Evolutionary conservation across 805 yeast genomes (phyloP), one percentile per base, ranked within the genome.

Genomic region (Wickerhamomyces sydowiorum): DNA sequence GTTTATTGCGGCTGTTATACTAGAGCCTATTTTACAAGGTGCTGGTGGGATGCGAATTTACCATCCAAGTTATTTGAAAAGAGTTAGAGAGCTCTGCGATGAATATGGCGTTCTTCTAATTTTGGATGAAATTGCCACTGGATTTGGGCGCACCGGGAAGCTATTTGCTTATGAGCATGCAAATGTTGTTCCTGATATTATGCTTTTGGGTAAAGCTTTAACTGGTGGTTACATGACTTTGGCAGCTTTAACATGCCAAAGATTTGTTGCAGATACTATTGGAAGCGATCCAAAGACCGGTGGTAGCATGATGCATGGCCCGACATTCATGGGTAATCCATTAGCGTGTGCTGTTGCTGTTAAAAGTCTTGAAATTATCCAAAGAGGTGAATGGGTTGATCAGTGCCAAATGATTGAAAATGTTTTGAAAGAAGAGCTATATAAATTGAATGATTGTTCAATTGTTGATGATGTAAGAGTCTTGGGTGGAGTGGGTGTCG

Each of bases 81-180:
- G 53, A 31, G 61, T 62, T 10, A 51, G 62, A 37, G 56, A 53
- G 33, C 47, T 64, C 4, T 65, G 68, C 39, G 51, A 53, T 36
- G 42, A 54, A 37, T 62, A 61, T 42, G 53, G 52, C 13, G 49
- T 62, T 20, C 47, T 64, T 14, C 53, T 66, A 51, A 57, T 62
- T 23, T 56, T 66, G 29, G 69, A 65, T 50, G 70, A 64, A 38
- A 61, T 65, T 37, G 67, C 65, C 7, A 57, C 62, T 47, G 67
- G 67, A 1, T 61, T 59, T 36, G 65, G 60, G 17, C 52, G 67
- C 43, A 53, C 62, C 14, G 69, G 69, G 14, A 57, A 59, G 34
- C 46, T 56, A 21, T 61, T 64, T 54, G 69, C 66, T 1, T 62
- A 56, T 42, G 64, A 65, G 25, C 67, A 65, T 44, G 35, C 22